Percentiles rank a stretch among this genome's conserved stretches.
phyloP scores from a whole-genome alignment of 1,284 basidiomycete species.

The Puccinia brachypodii region DNA sequence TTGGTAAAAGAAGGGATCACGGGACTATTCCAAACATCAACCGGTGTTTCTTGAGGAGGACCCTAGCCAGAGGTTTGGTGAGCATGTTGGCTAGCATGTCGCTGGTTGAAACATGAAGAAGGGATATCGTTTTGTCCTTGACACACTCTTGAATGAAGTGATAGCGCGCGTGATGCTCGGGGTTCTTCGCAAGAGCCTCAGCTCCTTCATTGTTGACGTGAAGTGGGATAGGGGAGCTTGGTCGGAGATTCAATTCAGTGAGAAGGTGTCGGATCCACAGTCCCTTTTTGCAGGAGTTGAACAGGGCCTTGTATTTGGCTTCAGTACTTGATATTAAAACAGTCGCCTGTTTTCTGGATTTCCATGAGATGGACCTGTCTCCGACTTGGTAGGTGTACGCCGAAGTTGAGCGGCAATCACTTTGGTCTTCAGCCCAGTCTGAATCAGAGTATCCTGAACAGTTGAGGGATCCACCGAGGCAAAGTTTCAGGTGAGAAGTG shows the following conservation, averaged over 20 bases:
- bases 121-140: background rate
- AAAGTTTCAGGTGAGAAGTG: background rate
- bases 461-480: background rate
- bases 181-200: background rate
- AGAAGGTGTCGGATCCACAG: background rate
- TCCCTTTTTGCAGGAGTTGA: background rate
- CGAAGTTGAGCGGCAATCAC: background rate
- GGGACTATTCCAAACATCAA: background rate
- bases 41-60: background rate
- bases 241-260: background rate
- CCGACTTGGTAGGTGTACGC: too few relatives aligned
- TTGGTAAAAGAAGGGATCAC: too few relatives aligned
- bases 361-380: too few relatives aligned
- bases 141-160: background rate
- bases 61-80: background rate
- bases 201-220: background rate
- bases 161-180: background rate
- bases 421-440: constrained; percentile 10
- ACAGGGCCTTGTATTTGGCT: background rate
- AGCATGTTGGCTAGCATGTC: background rate
- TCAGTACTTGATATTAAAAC: background rate
- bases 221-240: background rate
- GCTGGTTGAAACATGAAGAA: background rate
- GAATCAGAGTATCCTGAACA: background rate
- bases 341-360: too few relatives aligned